Evolutionary conservation across 768 basidiomycete species (phyloP), one percentile per base, ranked within the genome.

Genomic region (Hirschioporus abietinus): DNA sequence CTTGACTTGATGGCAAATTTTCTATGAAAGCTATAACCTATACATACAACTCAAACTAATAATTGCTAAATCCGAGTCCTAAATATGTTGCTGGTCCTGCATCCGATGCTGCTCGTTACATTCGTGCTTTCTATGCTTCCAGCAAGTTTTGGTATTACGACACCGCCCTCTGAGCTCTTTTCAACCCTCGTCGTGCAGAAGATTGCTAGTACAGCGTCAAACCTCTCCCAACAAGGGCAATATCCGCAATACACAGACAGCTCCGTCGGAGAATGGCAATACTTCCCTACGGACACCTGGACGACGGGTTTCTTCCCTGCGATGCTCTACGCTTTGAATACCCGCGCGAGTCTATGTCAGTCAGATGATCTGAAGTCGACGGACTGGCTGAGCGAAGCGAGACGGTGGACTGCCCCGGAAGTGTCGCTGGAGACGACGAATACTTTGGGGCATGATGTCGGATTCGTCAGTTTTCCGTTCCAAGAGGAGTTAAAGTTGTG

Each of bases 401-500:
- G 86, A 17, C 72, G 78, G 24, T 83, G 84, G 70, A 84, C 84
- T 68, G 78, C 79, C n/a, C 84, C 80, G 2, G 74, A 87, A 71
- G 74, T 88, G 5, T 81, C 83, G 0, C 78, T 87, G 1, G 82
- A 85, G 70, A 71, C 72, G 7, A 75, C 76, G 27, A 85, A 81
- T 64, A 78, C 74, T 20, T 78, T 87, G 26, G 86, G 85, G 12
- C 89, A 91, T 70, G 89, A 91, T 71, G 86, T 88, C 34, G 90
- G 89, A 9, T 91, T 89, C 74, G 74, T 90, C 69, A 88, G 88
- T 74, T 88, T 83, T 70, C 87, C 89, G 0, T 90, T 90, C 71
- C 78, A 84, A 60, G 81, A 86, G 64, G 90, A 91, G 71, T 74
- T 89, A 20, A 69, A 71, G 9, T 69, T 90, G 88, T 90, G 70